Base-by-base conservation (phyloP, 768 basidiomycete genomes). In the Agrocybe pediades region DNA sequence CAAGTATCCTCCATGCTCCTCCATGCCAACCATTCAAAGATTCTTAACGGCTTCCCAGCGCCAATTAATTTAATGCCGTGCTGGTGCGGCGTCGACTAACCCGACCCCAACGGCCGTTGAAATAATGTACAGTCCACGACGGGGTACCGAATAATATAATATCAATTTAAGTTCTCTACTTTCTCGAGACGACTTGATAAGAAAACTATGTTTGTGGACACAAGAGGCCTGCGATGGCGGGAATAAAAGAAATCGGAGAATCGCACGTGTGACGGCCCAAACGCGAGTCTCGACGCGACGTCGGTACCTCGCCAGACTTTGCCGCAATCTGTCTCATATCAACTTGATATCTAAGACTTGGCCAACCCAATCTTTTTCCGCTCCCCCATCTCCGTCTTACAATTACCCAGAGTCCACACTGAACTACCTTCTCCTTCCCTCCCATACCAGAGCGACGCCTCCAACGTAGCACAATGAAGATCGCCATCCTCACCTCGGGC, bases 401-500 rank as follows among this genome's bases (percentile, higher is more conserved):
- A 41, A 26, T 41, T 36, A 36, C 33, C n/a, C 33, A n/a, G 33
- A 36, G 33, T 36, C 13, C 11, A n/a, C 33, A 30, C n/a, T 44
- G 7, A 23, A 20, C 33, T 24, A 49, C 33, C 41, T 6, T 42
- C 27, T 15, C 23, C 26, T 39, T 16, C 40, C 16, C 20, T 13
- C 41, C 19, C 45, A 15, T 52, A 19, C 30, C 19, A 15, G 43
- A 6, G 36, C 23, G 27, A 26, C 50, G 43, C 21, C 42, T 39
- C 1, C 25, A 26, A 40, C 19, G 9, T 39, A 47, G 8, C 52
- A 66, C 51, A 26, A 92, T 95, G 86, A 95, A 93, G 77, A 82
- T 97, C 67, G 96, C 95, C 0, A 88, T 96, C 46, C 83, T 98
- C 59, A 99, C 97, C 1, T 92, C 89, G 2, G 97, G 96, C 42